A percentile compares a stretch with the other conserved stretches of the same genome.
Evolutionary conservation across 2,329 filamentous ascomycete genomes (phyloP).

Genomic region (Talaromyces sp.): DNA sequence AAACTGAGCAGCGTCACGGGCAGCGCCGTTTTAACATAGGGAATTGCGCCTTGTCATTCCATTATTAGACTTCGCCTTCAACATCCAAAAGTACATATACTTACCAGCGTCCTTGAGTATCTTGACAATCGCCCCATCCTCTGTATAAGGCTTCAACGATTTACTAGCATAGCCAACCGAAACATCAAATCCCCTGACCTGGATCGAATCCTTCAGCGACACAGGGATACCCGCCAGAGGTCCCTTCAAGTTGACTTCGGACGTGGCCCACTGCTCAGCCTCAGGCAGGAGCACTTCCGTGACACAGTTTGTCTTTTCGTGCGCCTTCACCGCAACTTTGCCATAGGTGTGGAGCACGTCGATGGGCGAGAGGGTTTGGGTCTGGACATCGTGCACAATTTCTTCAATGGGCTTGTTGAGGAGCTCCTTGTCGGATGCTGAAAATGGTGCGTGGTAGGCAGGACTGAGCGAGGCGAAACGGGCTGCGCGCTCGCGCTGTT

Average conservation of each 20-base stretch:
- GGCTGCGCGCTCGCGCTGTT: constrained; percentile 68
- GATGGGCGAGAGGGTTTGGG: constrained; percentile 58
- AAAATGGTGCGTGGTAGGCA: constrained; percentile 62
- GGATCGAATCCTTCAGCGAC: constrained; percentile 72
- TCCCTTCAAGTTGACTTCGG: constrained; percentile 65
- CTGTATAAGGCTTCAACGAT: constrained; percentile 59
- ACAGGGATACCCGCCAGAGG: constrained; percentile 83
- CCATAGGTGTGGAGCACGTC: constrained; percentile 80
- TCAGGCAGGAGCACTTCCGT: constrained; percentile 79
- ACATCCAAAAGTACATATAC: neutral
- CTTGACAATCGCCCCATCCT: constrained; percentile 68
- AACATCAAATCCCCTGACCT: constrained; percentile 76
- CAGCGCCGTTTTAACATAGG: constrained; percentile 88
- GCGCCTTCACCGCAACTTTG: constrained; percentile 78
- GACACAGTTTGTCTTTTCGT: constrained; percentile 80
- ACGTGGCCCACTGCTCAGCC: constrained; percentile 66
- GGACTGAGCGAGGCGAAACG: constrained; percentile 64
- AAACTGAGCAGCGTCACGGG: constrained; percentile 84
- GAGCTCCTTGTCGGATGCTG: constrained; percentile 59
- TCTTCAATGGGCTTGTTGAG: constrained; percentile 70
- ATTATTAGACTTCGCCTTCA: constrained; percentile 7
- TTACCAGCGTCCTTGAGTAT: constrained; percentile 74
- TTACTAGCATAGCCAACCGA: constrained; percentile 70
- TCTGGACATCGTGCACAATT: constrained; percentile 72
- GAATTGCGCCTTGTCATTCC: constrained; percentile 59